These are phyloP conservation scores for Petasospora fabianii DNA, from an alignment of 1,139 yeast species.

Conservation along the genomic window DNA sequence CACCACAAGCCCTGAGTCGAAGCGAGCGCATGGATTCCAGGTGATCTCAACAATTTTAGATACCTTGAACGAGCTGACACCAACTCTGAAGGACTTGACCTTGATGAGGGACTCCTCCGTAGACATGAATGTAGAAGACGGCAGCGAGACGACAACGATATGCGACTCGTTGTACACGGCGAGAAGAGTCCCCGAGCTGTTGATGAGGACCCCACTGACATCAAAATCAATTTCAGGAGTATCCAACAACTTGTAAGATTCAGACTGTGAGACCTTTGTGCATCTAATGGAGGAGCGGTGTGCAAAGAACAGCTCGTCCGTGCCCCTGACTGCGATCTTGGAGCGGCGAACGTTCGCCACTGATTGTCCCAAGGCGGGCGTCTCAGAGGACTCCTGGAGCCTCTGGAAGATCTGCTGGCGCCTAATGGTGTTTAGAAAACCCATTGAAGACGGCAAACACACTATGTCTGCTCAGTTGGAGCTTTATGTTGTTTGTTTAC, in stretches of 20 bases:
- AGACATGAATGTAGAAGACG: constrained; percentile 26
- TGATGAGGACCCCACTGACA: constrained; percentile 32
- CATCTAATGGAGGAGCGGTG: constrained; percentile 29
- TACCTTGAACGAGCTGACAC: background rate
- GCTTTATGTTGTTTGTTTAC: background rate
- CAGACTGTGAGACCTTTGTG: constrained; percentile 18
- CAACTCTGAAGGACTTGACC: constrained; percentile 25
- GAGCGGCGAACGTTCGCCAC: constrained; percentile 9
- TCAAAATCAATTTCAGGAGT: constrained; percentile 26
- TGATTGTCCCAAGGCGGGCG: background rate
- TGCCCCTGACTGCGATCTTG: constrained; percentile 18
- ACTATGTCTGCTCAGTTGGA: no score
- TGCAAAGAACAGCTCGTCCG: constrained; percentile 30
- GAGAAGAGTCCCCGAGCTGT: constrained; percentile 38
- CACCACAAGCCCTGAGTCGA: constrained; percentile 39
- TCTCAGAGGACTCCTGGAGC: background rate
- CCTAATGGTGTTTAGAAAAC: constrained; percentile 7
- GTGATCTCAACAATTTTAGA: constrained; percentile 28
- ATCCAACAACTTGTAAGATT: constrained; percentile 18
- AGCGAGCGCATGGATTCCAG: constrained; percentile 44
- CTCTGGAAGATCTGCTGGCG: constrained; percentile 14
- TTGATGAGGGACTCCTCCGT: constrained; percentile 17
- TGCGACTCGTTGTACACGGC: constrained; percentile 37
- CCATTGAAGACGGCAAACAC: no score
- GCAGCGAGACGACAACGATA: constrained; percentile 32